phyloP scores from a whole-genome alignment of 75 land plant species.

The Pinus taeda region DNA sequence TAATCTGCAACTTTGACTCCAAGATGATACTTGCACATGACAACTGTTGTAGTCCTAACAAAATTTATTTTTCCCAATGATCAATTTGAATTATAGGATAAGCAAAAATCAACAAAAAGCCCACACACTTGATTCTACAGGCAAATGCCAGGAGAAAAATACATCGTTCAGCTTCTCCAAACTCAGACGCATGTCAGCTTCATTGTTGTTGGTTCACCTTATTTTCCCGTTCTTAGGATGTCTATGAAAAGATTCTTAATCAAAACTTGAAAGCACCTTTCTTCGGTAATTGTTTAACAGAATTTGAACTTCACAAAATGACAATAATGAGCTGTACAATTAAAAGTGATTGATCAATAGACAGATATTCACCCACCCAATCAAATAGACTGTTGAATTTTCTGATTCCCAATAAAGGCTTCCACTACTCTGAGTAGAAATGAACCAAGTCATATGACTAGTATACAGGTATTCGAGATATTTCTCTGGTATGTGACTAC shows the following conservation, averaged over 20 bases:
- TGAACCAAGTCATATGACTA: background rate
- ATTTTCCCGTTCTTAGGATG: background rate
- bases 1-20: too few relatives aligned
- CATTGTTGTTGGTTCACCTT: background rate
- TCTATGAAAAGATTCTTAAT: background rate
- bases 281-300: background rate
- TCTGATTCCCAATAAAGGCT: background rate
- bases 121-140: background rate
- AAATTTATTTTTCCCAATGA: too few relatives aligned
- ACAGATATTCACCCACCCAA: background rate
- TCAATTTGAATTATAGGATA: background rate
- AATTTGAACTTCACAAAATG: background rate
- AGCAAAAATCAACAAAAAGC: background rate
- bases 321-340: background rate
- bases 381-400: background rate
- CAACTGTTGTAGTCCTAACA: too few relatives aligned
- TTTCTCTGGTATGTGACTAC: background rate
- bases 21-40: too few relatives aligned
- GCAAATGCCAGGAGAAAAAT: background rate
- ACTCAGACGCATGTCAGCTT: background rate
- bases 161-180: background rate
- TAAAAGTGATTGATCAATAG: constrained; percentile 5
- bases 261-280: too few relatives aligned
- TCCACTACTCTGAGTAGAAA: background rate
- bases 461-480: background rate